phyloP scores from a whole-genome alignment of 371 early-diverging fungal genomes.

The Mortierella sp. region DNA sequence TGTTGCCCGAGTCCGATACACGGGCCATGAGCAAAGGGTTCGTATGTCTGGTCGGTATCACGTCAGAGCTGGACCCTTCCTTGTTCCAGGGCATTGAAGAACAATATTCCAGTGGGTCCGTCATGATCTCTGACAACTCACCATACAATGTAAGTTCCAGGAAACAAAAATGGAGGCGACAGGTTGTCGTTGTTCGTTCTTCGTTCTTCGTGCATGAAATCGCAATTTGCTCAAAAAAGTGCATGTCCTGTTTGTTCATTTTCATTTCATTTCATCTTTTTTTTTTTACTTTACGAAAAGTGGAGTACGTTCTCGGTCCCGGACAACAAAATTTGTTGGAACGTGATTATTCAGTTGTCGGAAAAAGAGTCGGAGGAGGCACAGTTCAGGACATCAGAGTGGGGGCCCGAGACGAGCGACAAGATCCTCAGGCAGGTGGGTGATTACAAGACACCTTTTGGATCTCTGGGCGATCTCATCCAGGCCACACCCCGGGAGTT shows the following conservation, averaged over 20 bases:
- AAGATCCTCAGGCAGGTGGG: conserved; percentile 21
- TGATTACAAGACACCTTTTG: conserved; percentile 23
- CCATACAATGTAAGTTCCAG: conserved; percentile 18
- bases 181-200: too few species aligned
- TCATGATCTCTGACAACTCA: conserved; percentile 13
- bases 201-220: neutral
- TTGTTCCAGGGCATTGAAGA: neutral
- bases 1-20: neutral
- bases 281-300: conserved; percentile 8
- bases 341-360: neutral
- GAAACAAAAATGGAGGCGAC: too few species aligned
- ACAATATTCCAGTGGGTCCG: conserved; percentile 2
- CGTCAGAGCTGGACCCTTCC: neutral
- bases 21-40: conserved; percentile 13
- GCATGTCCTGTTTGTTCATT: neutral
- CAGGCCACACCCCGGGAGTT: conserved; percentile 19
- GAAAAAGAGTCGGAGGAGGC: conserved; percentile 6
- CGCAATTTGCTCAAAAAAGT: neutral
- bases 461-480: conserved; percentile 25
- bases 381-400: conserved; percentile 22
- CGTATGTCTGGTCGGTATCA: conserved; percentile 20
- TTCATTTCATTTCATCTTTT: neutral
- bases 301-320: conserved; percentile 8
- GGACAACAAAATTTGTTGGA: conserved; percentile 7
- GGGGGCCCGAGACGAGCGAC: conserved; percentile 33